A percentile compares a stretch with the other conserved stretches of the same genome.
These are phyloP conservation scores for Colletotrichum shisoi DNA, from an alignment of 2,329 filamentous ascomycete genomes.

Conservation along the genomic window DNA sequence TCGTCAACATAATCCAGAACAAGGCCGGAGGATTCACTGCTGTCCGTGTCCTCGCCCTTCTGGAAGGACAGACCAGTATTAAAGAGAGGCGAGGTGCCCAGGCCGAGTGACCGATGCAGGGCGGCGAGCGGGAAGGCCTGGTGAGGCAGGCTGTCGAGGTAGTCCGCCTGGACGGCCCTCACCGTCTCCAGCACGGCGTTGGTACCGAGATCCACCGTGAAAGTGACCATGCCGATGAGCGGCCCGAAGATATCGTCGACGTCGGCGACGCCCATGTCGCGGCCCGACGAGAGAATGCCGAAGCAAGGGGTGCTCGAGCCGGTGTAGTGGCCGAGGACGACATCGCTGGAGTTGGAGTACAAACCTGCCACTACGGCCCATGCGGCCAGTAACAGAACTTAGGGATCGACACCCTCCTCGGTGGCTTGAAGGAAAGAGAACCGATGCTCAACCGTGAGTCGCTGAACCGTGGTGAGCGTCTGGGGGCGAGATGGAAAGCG, in stretches of 20 bases:
- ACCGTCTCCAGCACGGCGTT: slow-evolving; percentile 3
- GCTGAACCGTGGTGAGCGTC: background rate
- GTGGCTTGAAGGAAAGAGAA: too few relatives aligned
- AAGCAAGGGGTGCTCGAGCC: background rate
- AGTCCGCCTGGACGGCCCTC: slow-evolving; percentile 10
- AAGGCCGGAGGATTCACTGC: background rate
- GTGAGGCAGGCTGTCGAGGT: slow-evolving; percentile 5
- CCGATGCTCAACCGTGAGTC: too few relatives aligned
- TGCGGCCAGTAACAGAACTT: too few relatives aligned
- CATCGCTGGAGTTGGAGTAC: too few relatives aligned
- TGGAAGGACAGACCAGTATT: slow-evolving; percentile 26
- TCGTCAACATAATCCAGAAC: background rate
- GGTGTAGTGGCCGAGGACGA: slow-evolving; percentile 4
- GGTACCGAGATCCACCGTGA: background rate
- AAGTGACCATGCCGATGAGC: slow-evolving; percentile 3
- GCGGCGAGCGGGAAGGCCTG: slow-evolving; percentile 9
- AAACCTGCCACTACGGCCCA: too few relatives aligned
- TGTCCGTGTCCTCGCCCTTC: background rate
- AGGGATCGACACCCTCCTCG: too few relatives aligned
- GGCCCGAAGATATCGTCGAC: slow-evolving; percentile 3
- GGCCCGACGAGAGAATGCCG: slow-evolving; percentile 9
- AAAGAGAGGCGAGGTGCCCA: slow-evolving; percentile 14
- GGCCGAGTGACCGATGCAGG: background rate
- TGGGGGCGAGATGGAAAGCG: background rate
- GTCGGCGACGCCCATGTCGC: background rate